These are phyloP conservation scores for Talaromyces sp. DNA, from an alignment of 2,329 filamentous ascomycete species.

Conservation along the genomic window DNA sequence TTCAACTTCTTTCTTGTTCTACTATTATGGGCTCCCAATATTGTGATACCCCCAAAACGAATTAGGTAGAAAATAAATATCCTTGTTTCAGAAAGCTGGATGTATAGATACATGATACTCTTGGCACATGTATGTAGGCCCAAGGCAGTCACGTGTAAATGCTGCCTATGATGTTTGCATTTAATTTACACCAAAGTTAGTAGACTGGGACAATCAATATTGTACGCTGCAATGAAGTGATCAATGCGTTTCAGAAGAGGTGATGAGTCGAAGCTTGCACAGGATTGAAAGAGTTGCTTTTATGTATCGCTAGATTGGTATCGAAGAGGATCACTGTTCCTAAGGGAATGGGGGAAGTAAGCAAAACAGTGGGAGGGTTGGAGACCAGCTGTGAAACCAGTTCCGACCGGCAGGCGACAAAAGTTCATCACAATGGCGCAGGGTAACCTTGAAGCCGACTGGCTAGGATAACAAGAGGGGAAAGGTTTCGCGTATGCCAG, in stretches of 20 bases:
- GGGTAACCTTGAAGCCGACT: background rate
- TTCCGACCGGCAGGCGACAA: background rate
- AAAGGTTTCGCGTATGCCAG: background rate
- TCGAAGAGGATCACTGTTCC: background rate
- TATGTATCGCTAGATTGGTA: background rate
- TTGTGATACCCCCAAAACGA: slow-evolving; percentile 1
- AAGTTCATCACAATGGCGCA: background rate
- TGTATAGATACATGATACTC: too few relatives aligned
- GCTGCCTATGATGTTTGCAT: too few relatives aligned
- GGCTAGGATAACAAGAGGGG: background rate
- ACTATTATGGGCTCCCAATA: background rate
- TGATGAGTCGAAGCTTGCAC: background rate
- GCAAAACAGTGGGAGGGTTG: background rate
- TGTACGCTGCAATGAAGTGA: background rate
- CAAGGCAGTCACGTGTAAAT: too few relatives aligned
- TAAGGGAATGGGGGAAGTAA: background rate
- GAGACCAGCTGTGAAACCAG: background rate
- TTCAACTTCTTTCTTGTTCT: too few relatives aligned
- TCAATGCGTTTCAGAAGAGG: background rate
- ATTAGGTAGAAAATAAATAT: background rate
- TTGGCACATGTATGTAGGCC: too few relatives aligned
- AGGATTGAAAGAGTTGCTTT: background rate
- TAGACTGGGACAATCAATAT: background rate
- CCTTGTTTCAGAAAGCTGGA: background rate
- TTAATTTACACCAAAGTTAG: too few relatives aligned